Evolutionary conservation across 768 basidiomycete species (phyloP).

Genomic region (Erythrobasidium yunnanense): DNA sequence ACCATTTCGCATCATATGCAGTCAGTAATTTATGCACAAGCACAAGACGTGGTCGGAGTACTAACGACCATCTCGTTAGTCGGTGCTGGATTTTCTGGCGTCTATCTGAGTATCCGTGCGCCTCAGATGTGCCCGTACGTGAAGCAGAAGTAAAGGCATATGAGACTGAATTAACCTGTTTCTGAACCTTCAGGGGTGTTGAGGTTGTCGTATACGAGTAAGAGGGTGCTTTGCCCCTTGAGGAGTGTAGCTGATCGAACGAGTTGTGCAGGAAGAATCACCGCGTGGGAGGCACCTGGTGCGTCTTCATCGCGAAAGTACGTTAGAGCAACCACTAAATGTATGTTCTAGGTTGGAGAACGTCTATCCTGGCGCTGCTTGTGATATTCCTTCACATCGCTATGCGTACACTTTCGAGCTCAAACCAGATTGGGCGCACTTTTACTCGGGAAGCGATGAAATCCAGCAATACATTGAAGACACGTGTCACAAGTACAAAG

Average conservation of each 20-base stretch:
- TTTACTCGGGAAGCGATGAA: conserved; percentile 53
- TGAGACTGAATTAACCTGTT: background rate
- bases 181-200: background rate
- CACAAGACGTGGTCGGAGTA: background rate
- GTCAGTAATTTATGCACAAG: background rate
- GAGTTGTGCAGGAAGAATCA: background rate
- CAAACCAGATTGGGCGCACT: conserved; percentile 26
- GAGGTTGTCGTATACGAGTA: background rate
- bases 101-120: conserved; percentile 2
- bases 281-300: conserved; percentile 13
- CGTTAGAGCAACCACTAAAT: background rate
- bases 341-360: conserved; percentile 3
- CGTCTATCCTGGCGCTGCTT: conserved; percentile 5
- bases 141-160: background rate
- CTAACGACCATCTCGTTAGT: background rate
- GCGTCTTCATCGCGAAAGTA: background rate
- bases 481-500: conserved; percentile 16
- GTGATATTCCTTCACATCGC: conserved; percentile 1
- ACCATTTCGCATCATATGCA: background rate
- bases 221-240: background rate
- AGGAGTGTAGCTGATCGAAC: background rate
- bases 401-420: conserved; percentile 30
- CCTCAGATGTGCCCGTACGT: background rate
- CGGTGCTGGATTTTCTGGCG: conserved; percentile 5
- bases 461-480: conserved; percentile 51